A percentile compares a stretch with the other conserved stretches of the same genome.
Evolutionary conservation across 148 eudicot genomes (phyloP).

Genomic region (Rhododendron molle): DNA sequence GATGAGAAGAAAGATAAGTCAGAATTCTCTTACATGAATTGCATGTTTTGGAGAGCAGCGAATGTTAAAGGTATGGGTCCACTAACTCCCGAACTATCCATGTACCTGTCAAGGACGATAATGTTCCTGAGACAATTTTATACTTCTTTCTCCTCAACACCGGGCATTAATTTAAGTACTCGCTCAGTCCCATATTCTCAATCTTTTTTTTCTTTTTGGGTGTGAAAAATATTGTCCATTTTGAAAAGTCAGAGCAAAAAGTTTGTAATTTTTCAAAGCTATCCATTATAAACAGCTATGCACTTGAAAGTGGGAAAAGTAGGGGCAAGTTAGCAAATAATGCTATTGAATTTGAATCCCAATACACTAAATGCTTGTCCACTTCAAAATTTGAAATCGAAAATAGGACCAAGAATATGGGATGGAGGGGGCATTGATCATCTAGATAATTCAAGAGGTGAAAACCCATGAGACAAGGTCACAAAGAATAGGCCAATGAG

Average conservation of each 20-base stretch:
- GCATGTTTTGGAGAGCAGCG: too few species aligned
- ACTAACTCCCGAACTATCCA: constrained; percentile 69
- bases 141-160: neutral
- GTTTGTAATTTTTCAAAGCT: neutral
- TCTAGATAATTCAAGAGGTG: neutral
- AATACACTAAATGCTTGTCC: neutral
- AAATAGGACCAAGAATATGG: neutral
- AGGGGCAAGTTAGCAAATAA: neutral
- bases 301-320: neutral
- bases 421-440: neutral
- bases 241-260: neutral
- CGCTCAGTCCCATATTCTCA: neutral
- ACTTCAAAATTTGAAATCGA: neutral
- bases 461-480: neutral
- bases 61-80: too few species aligned
- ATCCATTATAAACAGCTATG: too few species aligned
- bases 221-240: neutral
- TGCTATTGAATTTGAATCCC: neutral
- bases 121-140: neutral
- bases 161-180: neutral
- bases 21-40: too few species aligned
- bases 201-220: neutral
- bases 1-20: too few species aligned
- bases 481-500: neutral
- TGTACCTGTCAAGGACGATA: constrained; percentile 40